Base-by-base conservation (phyloP, 352 stramenopile genomes). In the Pythium sp. region DNA sequence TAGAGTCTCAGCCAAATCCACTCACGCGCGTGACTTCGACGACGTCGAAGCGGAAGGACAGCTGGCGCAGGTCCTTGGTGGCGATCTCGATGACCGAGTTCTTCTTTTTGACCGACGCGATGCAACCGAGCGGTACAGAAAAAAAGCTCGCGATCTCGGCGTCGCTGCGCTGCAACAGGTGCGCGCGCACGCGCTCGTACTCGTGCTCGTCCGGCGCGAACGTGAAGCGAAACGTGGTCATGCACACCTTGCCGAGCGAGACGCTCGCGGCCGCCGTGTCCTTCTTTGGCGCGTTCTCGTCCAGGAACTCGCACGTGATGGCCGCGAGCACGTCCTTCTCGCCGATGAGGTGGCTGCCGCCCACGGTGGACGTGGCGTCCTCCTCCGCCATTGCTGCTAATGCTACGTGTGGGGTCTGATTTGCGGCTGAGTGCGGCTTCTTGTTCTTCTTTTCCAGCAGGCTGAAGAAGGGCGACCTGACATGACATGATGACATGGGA, bases 161-260 rank as follows among this genome's bases (percentile, higher is more conserved):
- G 15, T 82, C 73, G 14, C 63, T 53, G n/a, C 86, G 81, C 11
- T 84, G 63, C 28, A 90, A 77, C 49, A 92, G 68, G 47, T 93
- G 84, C 11, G 70, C 64, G 11, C 67, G 75, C 56, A 82, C 75
- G 62, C 78, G 78, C 53, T 83, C 82, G 67, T 78, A 79, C 64
- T 89, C 84, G 63, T 80, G 78, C 63, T 76, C 75, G 63, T 91
- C 82, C 12, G 81, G 82, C 53, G 84, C 61, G 68, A 95, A 95
- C 79, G 93, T 84, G 69, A 95, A 92, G 60, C 87, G 85, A 73
- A 86, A 95, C 22, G 85, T 93, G 30, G 87, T 95, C 86, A 93
- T 95, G 73, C 91, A 77, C 62, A 95, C 83, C 36, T 69, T 74
- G 15, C 87, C 87, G 15, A 90, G 73, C 71, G 82, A 90, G 14